Conservation (phyloP, 345 rosid genomes). For the Acer negundo region DNA sequence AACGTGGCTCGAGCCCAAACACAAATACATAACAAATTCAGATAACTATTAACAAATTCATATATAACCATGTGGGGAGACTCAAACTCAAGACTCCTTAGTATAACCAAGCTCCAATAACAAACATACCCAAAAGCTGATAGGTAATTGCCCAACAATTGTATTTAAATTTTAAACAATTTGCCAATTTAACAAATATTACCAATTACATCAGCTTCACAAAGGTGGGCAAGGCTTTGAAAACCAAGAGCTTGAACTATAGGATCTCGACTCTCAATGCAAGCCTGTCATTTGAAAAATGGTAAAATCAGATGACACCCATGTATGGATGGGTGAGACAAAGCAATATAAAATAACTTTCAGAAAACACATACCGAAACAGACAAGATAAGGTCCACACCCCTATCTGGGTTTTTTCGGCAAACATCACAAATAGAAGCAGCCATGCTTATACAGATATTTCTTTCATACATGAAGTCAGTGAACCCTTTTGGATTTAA, state of each 20-base stretch:
- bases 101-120: no score
- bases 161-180: no score
- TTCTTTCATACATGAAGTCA: conserved; percentile 60
- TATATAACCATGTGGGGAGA: no score
- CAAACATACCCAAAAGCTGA: no score
- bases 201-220: conserved; percentile 98
- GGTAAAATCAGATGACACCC: conserved; percentile 16
- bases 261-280: conserved; percentile 77
- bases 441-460: conserved; percentile 75
- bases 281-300: conserved; percentile 54
- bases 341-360: conserved; percentile 25
- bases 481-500: conserved; percentile 59
- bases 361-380: conserved; percentile 66
- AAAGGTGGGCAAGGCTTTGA: conserved; percentile 90
- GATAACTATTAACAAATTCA: no score
- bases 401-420: conserved; percentile 88
- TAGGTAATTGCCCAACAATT: no score
- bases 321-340: conserved; percentile 19
- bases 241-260: conserved; percentile 80
- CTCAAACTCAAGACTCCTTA: no score
- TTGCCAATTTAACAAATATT: conserved; percentile 20
- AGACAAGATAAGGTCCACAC: conserved; percentile 94
- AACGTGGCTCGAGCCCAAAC: no score
- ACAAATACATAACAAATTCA: no score
- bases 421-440: conserved; percentile 81